Conservation (phyloP, 306 rosid species). For the Pterocarpus santalinus region DNA sequence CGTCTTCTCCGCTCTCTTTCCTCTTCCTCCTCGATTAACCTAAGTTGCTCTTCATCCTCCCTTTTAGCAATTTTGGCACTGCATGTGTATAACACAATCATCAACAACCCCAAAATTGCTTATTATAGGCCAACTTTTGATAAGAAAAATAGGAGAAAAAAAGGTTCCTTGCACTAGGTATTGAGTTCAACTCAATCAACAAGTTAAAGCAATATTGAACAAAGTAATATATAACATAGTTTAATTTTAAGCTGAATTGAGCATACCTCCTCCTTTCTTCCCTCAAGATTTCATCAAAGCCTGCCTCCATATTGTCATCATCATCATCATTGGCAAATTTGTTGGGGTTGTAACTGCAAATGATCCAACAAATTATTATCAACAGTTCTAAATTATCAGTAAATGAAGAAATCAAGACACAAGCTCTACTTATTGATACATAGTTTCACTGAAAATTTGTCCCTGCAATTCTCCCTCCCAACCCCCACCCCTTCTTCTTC, state of each 20-base stretch:
- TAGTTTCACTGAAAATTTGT: neutral
- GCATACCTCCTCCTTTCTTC: slow-evolving; percentile 76
- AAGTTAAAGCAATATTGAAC: neutral
- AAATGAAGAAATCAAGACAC: neutral
- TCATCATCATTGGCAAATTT: slow-evolving; percentile 60
- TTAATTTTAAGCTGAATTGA: neutral
- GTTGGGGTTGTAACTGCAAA: slow-evolving; percentile 71
- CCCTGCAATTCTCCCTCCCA: slow-evolving; percentile 13
- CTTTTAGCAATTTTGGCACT: slow-evolving; percentile 58
- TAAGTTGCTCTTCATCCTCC: slow-evolving; percentile 76
- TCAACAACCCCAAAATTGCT: slow-evolving; percentile 7
- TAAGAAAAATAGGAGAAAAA: neutral
- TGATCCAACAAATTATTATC: slow-evolving; percentile 1
- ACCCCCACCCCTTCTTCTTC: neutral
- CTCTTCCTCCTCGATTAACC: slow-evolving; percentile 69
- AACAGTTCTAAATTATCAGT: neutral
- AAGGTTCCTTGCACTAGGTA: slow-evolving; percentile 2
- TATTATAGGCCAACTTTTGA: neutral
- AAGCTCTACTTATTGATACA: slow-evolving; percentile 2
- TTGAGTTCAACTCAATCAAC: slow-evolving; percentile 4
- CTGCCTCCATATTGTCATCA: slow-evolving; percentile 84
- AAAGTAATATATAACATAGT: neutral
- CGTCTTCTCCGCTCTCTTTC: slow-evolving; percentile 58
- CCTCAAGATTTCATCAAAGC: slow-evolving; percentile 72
- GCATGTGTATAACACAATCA: slow-evolving; percentile 33